phyloP scores from a whole-genome alignment of 768 basidiomycete genomes.

The Tylopilus subfusipes region DNA sequence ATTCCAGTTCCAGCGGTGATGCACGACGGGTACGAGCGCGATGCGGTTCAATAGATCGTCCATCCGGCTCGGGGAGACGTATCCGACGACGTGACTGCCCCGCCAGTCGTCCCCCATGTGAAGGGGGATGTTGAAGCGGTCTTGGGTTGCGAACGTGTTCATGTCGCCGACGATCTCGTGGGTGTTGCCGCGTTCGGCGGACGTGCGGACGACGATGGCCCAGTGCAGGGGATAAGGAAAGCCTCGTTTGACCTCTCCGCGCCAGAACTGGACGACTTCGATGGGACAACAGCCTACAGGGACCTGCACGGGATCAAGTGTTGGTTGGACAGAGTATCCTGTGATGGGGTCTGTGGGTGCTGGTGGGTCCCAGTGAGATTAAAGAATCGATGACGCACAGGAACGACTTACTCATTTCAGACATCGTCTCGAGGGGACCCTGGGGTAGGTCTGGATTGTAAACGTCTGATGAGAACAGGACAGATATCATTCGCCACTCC shows the following conservation, averaged over 20 bases:
- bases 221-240: slow-evolving; percentile 27
- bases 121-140: slow-evolving; percentile 15
- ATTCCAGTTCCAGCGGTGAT: no score
- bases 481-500: neutral
- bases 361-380: neutral
- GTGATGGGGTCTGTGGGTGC: neutral
- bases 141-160: slow-evolving; percentile 19
- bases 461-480: neutral
- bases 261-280: slow-evolving; percentile 31
- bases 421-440: neutral
- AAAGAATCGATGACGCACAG: neutral
- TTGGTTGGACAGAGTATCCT: neutral
- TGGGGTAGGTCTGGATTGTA: neutral
- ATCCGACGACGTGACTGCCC: slow-evolving; percentile 25
- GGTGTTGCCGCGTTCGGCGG: slow-evolving; percentile 17
- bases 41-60: slow-evolving; percentile 16
- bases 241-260: slow-evolving; percentile 16
- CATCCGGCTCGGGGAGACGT: slow-evolving; percentile 15
- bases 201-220: slow-evolving; percentile 26
- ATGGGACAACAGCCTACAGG: slow-evolving; percentile 17
- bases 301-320: slow-evolving; percentile 19
- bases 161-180: slow-evolving; percentile 30
- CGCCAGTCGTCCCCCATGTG: slow-evolving; percentile 19
- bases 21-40: slow-evolving; percentile 18
- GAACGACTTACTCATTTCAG: neutral